A percentile compares a stretch with the other conserved stretches of the same genome.
Evolutionary conservation across 1,284 basidiomycete species (phyloP).

Genomic region (Farysia itapuensis): DNA sequence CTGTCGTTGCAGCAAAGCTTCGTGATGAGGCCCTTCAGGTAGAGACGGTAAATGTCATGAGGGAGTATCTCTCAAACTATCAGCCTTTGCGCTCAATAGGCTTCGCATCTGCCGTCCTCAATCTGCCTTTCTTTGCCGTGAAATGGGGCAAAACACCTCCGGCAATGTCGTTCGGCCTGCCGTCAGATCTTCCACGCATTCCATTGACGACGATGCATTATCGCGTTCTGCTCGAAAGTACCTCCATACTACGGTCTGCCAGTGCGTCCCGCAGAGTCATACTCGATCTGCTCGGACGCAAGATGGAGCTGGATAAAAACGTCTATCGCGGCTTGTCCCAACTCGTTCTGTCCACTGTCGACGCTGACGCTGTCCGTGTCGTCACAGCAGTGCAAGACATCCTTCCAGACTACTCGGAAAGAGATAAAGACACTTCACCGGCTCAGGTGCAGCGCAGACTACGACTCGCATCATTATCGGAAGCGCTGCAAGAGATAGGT

Average conservation of each 20-base stretch:
- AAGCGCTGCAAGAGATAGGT: not conserved
- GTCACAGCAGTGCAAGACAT: slow-evolving; percentile 7
- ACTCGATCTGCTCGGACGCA: slow-evolving; percentile 10
- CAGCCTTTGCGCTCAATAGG: slow-evolving; percentile 15
- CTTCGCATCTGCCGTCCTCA: slow-evolving; percentile 13
- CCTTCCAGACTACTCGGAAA: not conserved
- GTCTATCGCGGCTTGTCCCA: slow-evolving; percentile 12
- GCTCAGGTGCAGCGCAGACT: not conserved
- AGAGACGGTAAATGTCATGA: slow-evolving; percentile 10
- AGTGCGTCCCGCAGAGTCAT: slow-evolving; percentile 12
- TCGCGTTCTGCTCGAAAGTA: slow-evolving; percentile 20
- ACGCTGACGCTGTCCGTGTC: slow-evolving; percentile 17
- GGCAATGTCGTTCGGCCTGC: slow-evolving; percentile 1
- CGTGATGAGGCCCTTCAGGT: slow-evolving; percentile 4
- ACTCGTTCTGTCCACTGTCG: slow-evolving; percentile 22
- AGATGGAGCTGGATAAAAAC: slow-evolving; percentile 8
- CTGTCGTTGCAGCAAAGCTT: too few relatives aligned
- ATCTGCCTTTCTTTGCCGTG: slow-evolving; percentile 16
- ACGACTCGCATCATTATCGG: not conserved
- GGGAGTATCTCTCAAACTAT: slow-evolving; percentile 7
- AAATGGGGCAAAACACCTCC: slow-evolving; percentile 3
- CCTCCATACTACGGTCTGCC: slow-evolving; percentile 8
- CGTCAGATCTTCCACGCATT: not conserved
- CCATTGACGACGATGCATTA: slow-evolving; percentile 12
- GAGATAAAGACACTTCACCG: not conserved